Percentiles rank a stretch among this genome's conserved stretches.
These are phyloP conservation scores for Protomyces gravidus DNA, from an alignment of 1,139 yeast genomes.

Conservation along the genomic window DNA sequence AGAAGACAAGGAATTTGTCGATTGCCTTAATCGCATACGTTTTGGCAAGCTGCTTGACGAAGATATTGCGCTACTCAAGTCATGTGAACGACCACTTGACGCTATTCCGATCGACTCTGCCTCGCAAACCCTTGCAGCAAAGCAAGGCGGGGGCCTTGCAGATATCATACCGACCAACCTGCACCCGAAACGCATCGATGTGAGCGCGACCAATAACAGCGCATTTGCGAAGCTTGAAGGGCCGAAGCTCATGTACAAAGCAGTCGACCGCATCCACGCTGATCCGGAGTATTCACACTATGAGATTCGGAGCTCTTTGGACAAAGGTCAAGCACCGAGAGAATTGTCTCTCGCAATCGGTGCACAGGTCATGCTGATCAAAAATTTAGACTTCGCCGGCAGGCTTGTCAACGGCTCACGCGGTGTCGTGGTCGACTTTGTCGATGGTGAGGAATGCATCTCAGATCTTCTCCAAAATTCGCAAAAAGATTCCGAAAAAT, in stretches of 20 bases:
- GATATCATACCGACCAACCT: constrained; percentile 77
- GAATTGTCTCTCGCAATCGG: constrained; percentile 62
- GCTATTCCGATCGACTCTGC: constrained; percentile 49
- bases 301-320: constrained; percentile 36
- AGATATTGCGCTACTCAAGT: constrained; percentile 45
- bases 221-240: constrained; percentile 55
- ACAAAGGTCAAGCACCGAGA: constrained; percentile 66
- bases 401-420: constrained; percentile 86
- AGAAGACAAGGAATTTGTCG: constrained; percentile 72
- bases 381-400: constrained; percentile 65
- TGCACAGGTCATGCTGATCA: constrained; percentile 95
- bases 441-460: constrained; percentile 42
- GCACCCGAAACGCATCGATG: constrained; percentile 78
- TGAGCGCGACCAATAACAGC: constrained; percentile 64
- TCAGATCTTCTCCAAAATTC: not conserved
- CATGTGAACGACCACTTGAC: constrained; percentile 54
- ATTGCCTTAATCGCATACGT: constrained; percentile 84
- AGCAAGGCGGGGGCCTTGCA: constrained; percentile 51
- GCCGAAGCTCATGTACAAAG: constrained; percentile 49
- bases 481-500: not conserved
- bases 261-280: constrained; percentile 41
- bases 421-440: constrained; percentile 77
- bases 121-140: constrained; percentile 38
- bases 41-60: constrained; percentile 47
- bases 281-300: not conserved